Evolutionary conservation across 305 asterid genomes (phyloP), one percentile per base, ranked within the genome.

Genomic region (Striga hermonthica): DNA sequence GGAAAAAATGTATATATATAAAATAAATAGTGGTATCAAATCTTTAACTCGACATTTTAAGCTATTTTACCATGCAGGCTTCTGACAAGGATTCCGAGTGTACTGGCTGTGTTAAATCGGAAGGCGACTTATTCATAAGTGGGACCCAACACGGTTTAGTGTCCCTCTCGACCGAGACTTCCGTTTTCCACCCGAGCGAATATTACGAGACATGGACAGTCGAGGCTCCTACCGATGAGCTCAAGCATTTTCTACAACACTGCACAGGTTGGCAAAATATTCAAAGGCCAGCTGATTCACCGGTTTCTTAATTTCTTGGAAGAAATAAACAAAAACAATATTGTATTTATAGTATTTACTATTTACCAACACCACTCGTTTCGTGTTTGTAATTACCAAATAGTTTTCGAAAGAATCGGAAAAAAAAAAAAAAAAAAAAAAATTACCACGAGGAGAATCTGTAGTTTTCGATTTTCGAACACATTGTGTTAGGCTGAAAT

Each of bases 221-320:
- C 3, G 91, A 82, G 74, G 62, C 86, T 34, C 88, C 95, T 0
- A 58, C 74, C 1, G 90, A 85, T 22, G 82, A 57, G 16, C 83
- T 91, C 28, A 88, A 89, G 67, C 82, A 80, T n/a, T 80, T 73
- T 65, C 83, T 88, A 67, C 83, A 87, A 67, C 86, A 83, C 76
- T 74, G 75, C 73, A 79, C 91, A 4, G 95, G 95, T 72, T 82
- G 96, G 91, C 94, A 85, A 75, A 52, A 64, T 69, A 68, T 75
- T 45, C 72, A 78, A 0, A 82, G 55, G 11, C 98, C 96, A 7
- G 75, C 78, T 48, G 88, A 84, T 70, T 48, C 56, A 11, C 82
- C 79, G 7, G 60, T 58, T 47, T 77, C 74, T 59, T 80, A 37
- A 61, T 56, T 56, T 53, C 44, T 22, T 22, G 1, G 31, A 22